Evolutionary conservation across 2,329 filamentous ascomycete species (phyloP), one percentile per base, ranked within the genome.

Genomic region (Paramyrothecium roridum): DNA sequence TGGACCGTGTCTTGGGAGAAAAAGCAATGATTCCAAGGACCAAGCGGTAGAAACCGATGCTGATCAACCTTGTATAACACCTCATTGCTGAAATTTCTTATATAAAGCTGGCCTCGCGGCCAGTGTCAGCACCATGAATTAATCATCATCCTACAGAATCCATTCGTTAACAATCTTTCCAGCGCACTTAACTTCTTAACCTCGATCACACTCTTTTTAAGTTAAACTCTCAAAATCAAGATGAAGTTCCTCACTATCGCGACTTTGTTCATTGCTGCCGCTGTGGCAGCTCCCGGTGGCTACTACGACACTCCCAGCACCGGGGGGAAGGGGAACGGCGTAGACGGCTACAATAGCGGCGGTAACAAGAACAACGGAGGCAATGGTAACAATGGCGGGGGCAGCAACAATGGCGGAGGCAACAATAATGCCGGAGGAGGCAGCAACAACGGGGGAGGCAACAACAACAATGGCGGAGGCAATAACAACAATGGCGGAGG

Each of bases 201-300:
- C 40, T 30, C n/a, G 16, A 17, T 17, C 23, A 30, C 33, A n/a
- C 16, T 30, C 23, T 40, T 22, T 49, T 13, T 40, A 48, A 53
- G 17, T 26, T 47, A 19, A 22, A 48, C 11, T 20, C 48, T 8
- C 20, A 49, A 30, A 52, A 40, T 54, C 55, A 60, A 52, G 47
- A 62, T 62, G 60, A 60, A 61, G 60, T 54, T 61, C 56, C 12
- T 59, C 52, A 47, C 57, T 46, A 50, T 57, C 37, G 59, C 57
- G 20, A 48, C 57, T 20, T 45, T 59, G 17, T 37, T 62, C 53
- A 48, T 54, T 21, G 57, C 53, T 43, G 51, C 57, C 23, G 53
- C 48, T 21, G 22, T 58, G 33, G 59, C 59, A 20, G 19, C 19
- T 17, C 7, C 43, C 34, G 13, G 46, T 4, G 46, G 20, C 20